Conservation (phyloP, 164 flowering plant species). For the Chimonanthus salicifolius region DNA sequence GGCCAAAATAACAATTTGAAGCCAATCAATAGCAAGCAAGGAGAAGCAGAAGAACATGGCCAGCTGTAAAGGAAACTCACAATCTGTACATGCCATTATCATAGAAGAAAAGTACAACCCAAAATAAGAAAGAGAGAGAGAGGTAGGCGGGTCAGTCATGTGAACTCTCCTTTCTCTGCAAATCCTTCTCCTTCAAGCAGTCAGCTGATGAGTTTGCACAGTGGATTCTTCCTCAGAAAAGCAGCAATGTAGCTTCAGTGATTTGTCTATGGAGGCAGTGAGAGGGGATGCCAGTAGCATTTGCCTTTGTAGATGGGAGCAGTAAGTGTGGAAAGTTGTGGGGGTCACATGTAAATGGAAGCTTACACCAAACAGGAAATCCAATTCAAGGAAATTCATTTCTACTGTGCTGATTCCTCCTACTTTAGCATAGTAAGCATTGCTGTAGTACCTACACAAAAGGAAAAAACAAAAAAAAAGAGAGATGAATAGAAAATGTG, state of each 20-base stretch:
- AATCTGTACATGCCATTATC: slow-evolving; percentile 22
- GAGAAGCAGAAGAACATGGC: slow-evolving; percentile 5
- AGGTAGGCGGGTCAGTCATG: neutral
- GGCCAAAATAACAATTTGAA: neutral
- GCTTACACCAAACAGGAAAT: slow-evolving; percentile 80
- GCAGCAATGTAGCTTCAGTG: slow-evolving; percentile 44
- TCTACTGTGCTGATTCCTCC: slow-evolving; percentile 87
- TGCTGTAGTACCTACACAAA: slow-evolving; percentile 72
- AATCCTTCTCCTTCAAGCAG: slow-evolving; percentile 34
- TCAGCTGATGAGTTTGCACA: slow-evolving; percentile 47
- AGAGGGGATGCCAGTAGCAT: slow-evolving; percentile 31
- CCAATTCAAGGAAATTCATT: slow-evolving; percentile 87
- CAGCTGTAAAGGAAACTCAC: slow-evolving; percentile 7
- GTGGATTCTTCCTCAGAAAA: slow-evolving; percentile 61
- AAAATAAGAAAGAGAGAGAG: neutral
- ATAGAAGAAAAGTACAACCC: neutral
- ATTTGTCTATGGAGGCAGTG: slow-evolving; percentile 18
- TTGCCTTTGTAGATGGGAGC: slow-evolving; percentile 57
- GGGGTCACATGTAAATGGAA: slow-evolving; percentile 87
- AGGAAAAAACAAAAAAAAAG: neutral
- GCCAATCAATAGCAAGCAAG: neutral
- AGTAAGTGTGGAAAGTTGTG: slow-evolving; percentile 66
- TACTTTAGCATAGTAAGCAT: slow-evolving; percentile 95
- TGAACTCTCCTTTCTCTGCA: neutral
- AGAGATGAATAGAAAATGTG: too few species aligned